phyloP scores from a whole-genome alignment of 108 stramenopile genomes.

The Pseudonitzschia pungens region DNA sequence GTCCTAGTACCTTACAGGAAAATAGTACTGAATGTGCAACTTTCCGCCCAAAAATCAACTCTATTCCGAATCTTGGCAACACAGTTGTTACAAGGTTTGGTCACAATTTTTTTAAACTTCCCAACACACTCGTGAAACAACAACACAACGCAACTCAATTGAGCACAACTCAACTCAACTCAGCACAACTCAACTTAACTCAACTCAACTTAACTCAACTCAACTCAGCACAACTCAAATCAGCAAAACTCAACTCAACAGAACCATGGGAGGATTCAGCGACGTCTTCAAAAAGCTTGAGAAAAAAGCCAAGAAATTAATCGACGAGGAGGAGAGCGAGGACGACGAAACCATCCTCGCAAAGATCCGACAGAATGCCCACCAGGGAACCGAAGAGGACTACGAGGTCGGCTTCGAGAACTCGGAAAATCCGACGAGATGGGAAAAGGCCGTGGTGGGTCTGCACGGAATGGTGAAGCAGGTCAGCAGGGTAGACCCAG shows the following conservation, averaged over 20 bases:
- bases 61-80: no score
- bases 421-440: conserved; percentile 3
- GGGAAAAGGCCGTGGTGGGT: conserved; percentile 16
- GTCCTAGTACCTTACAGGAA: no score
- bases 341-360: not conserved
- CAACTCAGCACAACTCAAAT: not conserved
- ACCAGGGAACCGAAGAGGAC: not conserved
- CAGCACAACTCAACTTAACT: no score
- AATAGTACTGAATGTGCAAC: no score
- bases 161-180: no score
- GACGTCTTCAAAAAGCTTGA: conserved; percentile 8
- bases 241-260: not conserved
- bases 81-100: no score
- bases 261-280: not conserved
- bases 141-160: no score
- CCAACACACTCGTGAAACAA: no score
- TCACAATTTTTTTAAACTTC: no score
- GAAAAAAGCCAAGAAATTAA: not conserved
- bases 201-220: not conserved
- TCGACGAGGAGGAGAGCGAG: not conserved
- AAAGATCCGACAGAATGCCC: not conserved
- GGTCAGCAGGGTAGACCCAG: conserved; percentile 9
- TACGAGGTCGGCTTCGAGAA: not conserved
- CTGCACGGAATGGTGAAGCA: conserved; percentile 15
- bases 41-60: no score